Percentiles rank a stretch among this genome's conserved stretches.
Evolutionary conservation across 2,329 filamentous ascomycete species (phyloP).

Genomic region (Fusarium praegraminearum): DNA sequence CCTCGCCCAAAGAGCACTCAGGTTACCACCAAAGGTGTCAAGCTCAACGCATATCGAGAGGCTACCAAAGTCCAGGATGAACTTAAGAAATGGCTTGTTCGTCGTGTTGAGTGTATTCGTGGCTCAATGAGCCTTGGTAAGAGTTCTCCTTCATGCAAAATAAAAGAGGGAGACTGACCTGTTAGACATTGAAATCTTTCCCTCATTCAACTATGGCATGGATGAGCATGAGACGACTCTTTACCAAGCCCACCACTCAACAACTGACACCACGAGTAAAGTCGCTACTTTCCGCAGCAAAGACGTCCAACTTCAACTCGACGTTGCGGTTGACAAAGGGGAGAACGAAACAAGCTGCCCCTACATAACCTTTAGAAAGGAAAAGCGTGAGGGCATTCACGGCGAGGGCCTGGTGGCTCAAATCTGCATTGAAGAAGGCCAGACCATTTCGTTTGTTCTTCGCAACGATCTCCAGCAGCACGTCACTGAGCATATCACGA

Average conservation of each 20-base stretch:
- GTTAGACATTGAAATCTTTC: conserved; percentile 77
- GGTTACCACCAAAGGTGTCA: conserved; percentile 61
- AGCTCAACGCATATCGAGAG: conserved; percentile 66
- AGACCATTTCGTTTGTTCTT: conserved; percentile 76
- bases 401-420: conserved; percentile 73
- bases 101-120: conserved; percentile 78
- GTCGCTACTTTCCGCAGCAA: conserved; percentile 72
- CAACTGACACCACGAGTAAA: conserved; percentile 62
- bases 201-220: conserved; percentile 77
- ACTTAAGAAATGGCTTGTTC: conserved; percentile 77
- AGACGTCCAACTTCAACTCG: conserved; percentile 71
- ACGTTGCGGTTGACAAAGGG: conserved; percentile 74
- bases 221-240: conserved; percentile 72
- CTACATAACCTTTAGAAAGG: conserved; percentile 66
- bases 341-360: conserved; percentile 59
- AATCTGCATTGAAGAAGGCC: conserved; percentile 72
- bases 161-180: conserved; percentile 7
- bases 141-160: neutral
- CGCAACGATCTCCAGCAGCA: conserved; percentile 71
- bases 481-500: conserved; percentile 69
- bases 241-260: conserved; percentile 57
- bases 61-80: conserved; percentile 67
- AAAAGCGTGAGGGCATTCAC: conserved; percentile 62
- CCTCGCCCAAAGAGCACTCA: conserved; percentile 73
- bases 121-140: conserved; percentile 71